A percentile compares a stretch with the other conserved stretches of the same genome.
These are phyloP conservation scores for Cyberlindnera xylosilytica DNA, from an alignment of 805 yeast species.

Conservation along the genomic window DNA sequence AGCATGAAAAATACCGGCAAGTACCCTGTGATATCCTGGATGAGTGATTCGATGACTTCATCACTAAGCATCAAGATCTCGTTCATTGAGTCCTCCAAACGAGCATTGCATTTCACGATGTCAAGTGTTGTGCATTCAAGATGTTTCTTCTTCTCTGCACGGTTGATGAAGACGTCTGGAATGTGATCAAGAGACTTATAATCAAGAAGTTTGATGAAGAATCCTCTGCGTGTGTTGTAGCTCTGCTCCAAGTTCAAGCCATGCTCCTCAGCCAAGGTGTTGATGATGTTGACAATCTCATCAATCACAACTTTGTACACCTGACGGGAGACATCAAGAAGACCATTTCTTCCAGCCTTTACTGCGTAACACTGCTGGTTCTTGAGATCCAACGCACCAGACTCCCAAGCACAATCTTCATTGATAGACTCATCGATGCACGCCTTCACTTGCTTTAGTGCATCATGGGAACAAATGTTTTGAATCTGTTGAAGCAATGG, in stretches of 20 bases:
- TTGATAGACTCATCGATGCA: constrained; percentile 35
- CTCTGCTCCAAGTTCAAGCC: constrained; percentile 29
- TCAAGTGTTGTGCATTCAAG: constrained; percentile 40
- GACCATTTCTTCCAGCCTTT: constrained; percentile 41
- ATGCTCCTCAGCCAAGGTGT: constrained; percentile 23
- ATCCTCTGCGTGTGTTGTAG: constrained; percentile 38
- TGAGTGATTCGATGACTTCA: constrained; percentile 32
- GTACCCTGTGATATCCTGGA: constrained; percentile 26
- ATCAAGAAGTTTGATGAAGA: constrained; percentile 32
- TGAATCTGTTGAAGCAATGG: constrained; percentile 29
- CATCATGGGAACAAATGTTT: constrained; percentile 28
- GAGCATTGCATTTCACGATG: constrained; percentile 37
- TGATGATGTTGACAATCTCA: constrained; percentile 32
- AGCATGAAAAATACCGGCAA: constrained; percentile 38
- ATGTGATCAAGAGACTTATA: constrained; percentile 19
- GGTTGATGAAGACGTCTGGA: constrained; percentile 36
- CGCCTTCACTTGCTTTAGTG: constrained; percentile 22
- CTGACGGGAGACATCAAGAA: constrained; percentile 42
- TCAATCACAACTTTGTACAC: constrained; percentile 36
- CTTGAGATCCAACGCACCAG: constrained; percentile 35
- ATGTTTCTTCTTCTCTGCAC: constrained; percentile 27
- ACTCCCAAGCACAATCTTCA: constrained; percentile 43
- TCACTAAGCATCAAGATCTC: constrained; percentile 44
- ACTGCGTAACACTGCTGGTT: constrained; percentile 45
- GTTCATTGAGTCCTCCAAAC: constrained; percentile 36